Evolutionary conservation across 2,329 filamentous ascomycete genomes (phyloP).

Genomic region (Talaromyces sp.): DNA sequence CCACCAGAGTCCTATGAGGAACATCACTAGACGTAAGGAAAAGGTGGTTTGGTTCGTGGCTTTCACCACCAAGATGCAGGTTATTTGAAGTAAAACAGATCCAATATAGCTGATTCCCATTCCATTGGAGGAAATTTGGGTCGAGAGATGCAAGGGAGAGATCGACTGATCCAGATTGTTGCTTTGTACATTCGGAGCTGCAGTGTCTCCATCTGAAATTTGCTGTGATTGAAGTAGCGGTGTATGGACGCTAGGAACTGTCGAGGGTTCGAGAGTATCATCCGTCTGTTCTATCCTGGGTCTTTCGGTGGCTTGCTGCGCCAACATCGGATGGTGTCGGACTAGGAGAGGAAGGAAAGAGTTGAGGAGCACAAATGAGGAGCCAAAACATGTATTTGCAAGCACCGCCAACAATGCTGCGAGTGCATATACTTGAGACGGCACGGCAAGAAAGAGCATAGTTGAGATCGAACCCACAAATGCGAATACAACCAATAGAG

Average conservation of each 20-base stretch:
- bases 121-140: conserved; percentile 83
- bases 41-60: conserved; percentile 70
- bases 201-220: not conserved
- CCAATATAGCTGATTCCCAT: conserved; percentile 92
- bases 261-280: conserved; percentile 12
- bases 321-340: conserved; percentile 65
- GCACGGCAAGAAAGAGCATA: conserved; percentile 80
- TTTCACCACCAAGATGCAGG: conserved; percentile 72
- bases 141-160: conserved; percentile 73
- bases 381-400: conserved; percentile 89
- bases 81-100: conserved; percentile 74
- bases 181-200: conserved; percentile 5
- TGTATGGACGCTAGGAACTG: conserved; percentile 18
- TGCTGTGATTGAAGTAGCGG: conserved; percentile 20
- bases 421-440: conserved; percentile 68
- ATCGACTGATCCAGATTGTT: conserved; percentile 26
- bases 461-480: conserved; percentile 73
- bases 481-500: conserved; percentile 77
- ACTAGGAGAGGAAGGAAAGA: conserved; percentile 91
- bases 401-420: conserved; percentile 80
- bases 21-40: conserved; percentile 79
- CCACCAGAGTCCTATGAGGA: conserved; percentile 90
- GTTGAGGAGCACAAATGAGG: conserved; percentile 91
- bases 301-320: conserved; percentile 17
- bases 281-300: conserved; percentile 1